phyloP scores from a whole-genome alignment of 805 yeast genomes.

The Candida koratica region DNA sequence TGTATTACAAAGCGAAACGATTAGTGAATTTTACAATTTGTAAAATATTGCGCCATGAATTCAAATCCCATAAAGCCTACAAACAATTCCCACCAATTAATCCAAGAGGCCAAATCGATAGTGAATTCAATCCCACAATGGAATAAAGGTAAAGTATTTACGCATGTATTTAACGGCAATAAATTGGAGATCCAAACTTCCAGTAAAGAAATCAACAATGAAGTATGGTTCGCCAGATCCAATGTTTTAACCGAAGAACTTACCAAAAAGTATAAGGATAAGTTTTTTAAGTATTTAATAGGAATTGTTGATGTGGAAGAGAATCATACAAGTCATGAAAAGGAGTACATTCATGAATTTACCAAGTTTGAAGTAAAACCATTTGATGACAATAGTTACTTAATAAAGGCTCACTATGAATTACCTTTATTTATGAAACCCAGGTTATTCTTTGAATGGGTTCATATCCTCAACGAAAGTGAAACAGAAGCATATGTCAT shows the following conservation, averaged over 20 bases:
- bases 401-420: conserved; percentile 30
- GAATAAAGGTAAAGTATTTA: conserved; percentile 9
- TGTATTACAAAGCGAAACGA: too few relatives aligned
- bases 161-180: not conserved
- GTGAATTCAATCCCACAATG: conserved; percentile 7
- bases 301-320: conserved; percentile 13
- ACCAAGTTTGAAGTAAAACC: conserved; percentile 22
- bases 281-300: conserved; percentile 15
- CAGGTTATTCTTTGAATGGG: conserved; percentile 35
- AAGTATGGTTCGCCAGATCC: conserved; percentile 18
- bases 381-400: conserved; percentile 22
- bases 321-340: conserved; percentile 35
- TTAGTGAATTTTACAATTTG: too few relatives aligned
- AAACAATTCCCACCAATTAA: not conserved
- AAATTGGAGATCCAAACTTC: conserved; percentile 4
- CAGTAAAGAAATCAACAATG: conserved; percentile 6
- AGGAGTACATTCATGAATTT: conserved; percentile 33
- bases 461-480: conserved; percentile 23
- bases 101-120: conserved; percentile 9
- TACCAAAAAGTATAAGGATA: conserved; percentile 8
- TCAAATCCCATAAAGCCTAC: conserved; percentile 6
- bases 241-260: conserved; percentile 9
- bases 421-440: conserved; percentile 35
- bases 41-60: conserved; percentile 5
- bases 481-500: conserved; percentile 27